Evolutionary conservation across 257 asterid genomes (phyloP).

Genomic region (Solanum peruvianum): DNA sequence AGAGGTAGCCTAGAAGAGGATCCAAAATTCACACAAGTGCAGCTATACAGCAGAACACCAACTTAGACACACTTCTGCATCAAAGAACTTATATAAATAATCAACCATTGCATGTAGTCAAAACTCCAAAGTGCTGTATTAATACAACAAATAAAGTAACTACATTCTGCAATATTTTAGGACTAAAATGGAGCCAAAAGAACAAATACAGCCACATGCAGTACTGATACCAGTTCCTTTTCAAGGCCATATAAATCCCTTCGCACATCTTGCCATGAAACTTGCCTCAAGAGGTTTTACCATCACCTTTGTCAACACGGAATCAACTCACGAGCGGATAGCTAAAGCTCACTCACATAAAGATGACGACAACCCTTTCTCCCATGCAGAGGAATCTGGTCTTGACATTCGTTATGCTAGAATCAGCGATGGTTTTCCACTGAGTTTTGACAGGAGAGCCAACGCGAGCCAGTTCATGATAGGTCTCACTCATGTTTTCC

Average conservation of each 20-base stretch:
- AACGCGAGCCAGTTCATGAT: constrained; percentile 6
- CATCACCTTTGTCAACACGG: constrained; percentile 16
- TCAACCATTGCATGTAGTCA: neutral
- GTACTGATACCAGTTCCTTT: constrained; percentile 15
- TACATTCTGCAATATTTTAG: neutral
- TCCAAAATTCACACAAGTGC: neutral
- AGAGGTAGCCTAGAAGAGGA: neutral
- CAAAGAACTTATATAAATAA: neutral
- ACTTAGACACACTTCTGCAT: neutral
- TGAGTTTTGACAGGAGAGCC: constrained; percentile 19
- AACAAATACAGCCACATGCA: constrained; percentile 9
- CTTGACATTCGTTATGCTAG: constrained; percentile 49
- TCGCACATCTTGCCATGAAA: constrained; percentile 10
- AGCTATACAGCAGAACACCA: neutral
- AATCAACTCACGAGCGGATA: constrained; percentile 14
- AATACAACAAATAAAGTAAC: neutral
- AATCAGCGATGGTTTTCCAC: constrained; percentile 41
- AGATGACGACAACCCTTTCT: constrained; percentile 17
- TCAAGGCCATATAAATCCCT: constrained; percentile 32
- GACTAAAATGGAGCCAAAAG: neutral
- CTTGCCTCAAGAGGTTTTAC: constrained; percentile 33
- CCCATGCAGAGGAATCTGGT: constrained; percentile 32
- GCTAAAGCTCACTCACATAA: neutral
- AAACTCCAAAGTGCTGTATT: neutral
- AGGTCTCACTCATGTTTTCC: constrained; percentile 6